A percentile compares a stretch with the other conserved stretches of the same genome.
Conservation (phyloP, 148 eudicot genomes). For the Fagopyrum esculentum region DNA sequence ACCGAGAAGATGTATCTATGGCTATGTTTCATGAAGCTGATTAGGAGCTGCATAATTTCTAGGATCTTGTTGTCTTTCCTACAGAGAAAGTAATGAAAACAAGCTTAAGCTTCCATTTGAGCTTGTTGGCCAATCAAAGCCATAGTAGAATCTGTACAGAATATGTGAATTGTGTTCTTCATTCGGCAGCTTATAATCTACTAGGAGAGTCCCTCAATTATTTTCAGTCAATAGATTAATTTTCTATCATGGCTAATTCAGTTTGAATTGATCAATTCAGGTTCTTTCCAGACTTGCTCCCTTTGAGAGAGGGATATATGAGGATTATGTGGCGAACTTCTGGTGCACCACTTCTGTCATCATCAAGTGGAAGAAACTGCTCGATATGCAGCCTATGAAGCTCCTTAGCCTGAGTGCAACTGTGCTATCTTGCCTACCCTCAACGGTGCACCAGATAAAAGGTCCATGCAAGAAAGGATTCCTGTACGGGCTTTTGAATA, state of each 20-base stretch:
- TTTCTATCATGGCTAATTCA: neutral
- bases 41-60: no score
- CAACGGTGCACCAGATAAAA: constrained; percentile 73
- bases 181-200: no score
- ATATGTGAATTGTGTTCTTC: no score
- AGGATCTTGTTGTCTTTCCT: no score
- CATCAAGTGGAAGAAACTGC: constrained; percentile 73
- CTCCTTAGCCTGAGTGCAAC: constrained; percentile 60
- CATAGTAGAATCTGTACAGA: no score
- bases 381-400: constrained; percentile 45
- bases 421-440: constrained; percentile 61
- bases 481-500: constrained; percentile 61
- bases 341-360: constrained; percentile 84
- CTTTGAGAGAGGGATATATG: constrained; percentile 86
- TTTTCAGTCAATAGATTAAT: no score
- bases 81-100: no score
- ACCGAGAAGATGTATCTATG: no score
- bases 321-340: constrained; percentile 93
- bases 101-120: no score
- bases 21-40: no score
- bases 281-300: constrained; percentile 93
- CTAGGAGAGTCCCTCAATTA: no score
- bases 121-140: no score
- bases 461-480: constrained; percentile 72
- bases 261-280: constrained; percentile 24